Evolutionary conservation across 2,329 filamentous ascomycete species (phyloP), one percentile per base, ranked within the genome.

Genomic region (Triangularia verruculosa): DNA sequence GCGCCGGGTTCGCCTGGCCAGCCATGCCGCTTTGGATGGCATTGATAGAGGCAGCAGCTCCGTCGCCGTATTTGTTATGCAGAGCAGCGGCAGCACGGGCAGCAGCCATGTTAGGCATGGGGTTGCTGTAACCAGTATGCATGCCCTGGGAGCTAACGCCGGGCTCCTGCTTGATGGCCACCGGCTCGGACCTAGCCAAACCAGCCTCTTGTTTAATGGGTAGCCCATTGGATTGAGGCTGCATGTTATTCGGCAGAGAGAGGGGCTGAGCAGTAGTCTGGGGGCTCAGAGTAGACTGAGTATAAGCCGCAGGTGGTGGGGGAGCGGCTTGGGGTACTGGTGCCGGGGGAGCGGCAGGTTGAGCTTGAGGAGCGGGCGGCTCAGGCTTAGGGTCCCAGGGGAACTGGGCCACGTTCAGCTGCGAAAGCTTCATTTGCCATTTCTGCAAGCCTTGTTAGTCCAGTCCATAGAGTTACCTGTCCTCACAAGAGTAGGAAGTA

Each of bases 351-450:
- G 75, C 70, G 71, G 75, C 62, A 70, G 72, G 63, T 74, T 77
- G 58, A 68, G 76, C 76, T 62, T 79, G 74, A 64, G 76, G 72
- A 70, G 81, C 72, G 72, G 80, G 71, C 70, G 79, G 84, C 59
- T 90, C 88, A 57, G 90, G 89, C 74, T 90, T 89, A 52, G 95
- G 94, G 74, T 99, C 95, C 95, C 95, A 99, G 11, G 95, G 94
- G 75, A 98, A 97, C 63, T 86, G 82, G 64, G 95, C 95, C 66
- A 98, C 89, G 69, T 90, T 87, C 69, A 96, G 87, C 70, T 88
- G 87, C 1, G 93, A 90, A 34, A 99, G 84, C 78, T 96, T 97
- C 72, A 89, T 84, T 82, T 98, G 93, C 95, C 95, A 99, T 79
- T 89, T 91, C 93, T 98, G 54, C 59, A 55, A 53, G 55, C n/a